phyloP scores from a whole-genome alignment of 2,329 filamentous ascomycete genomes.

The Microascus cirrosus region DNA sequence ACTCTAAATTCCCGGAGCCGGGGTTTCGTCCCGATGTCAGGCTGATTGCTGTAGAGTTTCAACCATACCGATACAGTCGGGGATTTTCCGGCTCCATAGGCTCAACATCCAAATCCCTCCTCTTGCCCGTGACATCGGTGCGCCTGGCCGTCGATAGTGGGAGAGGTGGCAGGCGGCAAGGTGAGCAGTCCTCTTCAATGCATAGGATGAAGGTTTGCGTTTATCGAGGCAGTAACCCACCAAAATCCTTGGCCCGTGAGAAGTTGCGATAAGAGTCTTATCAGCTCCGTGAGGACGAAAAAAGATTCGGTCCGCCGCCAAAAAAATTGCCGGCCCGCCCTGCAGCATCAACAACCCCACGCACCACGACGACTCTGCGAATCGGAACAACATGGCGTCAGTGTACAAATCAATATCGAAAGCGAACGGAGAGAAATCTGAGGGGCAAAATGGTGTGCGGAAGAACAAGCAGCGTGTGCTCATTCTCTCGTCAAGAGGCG shows the following conservation, averaged over 20 bases:
- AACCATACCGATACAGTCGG: not conserved
- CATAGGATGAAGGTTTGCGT: not conserved
- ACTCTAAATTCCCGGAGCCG: not conserved
- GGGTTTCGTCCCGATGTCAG: not conserved
- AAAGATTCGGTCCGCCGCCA: not conserved
- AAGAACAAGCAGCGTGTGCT: slow-evolving; percentile 70
- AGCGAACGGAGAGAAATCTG: slow-evolving; percentile 32
- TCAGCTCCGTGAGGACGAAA: not conserved
- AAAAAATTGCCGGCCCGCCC: not conserved
- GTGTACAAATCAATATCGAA: slow-evolving; percentile 69
- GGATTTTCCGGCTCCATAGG: not conserved
- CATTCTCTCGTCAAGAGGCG: slow-evolving; percentile 83
- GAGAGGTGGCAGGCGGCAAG: not conserved
- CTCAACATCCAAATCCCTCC: not conserved
- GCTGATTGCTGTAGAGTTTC: not conserved
- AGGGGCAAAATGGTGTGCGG: slow-evolving; percentile 33
- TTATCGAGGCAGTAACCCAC: not conserved
- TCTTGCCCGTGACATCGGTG: too few relatives aligned
- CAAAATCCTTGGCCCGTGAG: not conserved
- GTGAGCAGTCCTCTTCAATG: not conserved
- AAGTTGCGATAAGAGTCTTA: not conserved
- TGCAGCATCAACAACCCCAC: not conserved
- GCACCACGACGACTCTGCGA: not conserved
- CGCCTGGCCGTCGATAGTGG: not conserved
- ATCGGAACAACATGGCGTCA: slow-evolving; percentile 44